Base-by-base conservation (phyloP, 1,284 basidiomycete species). In the Kwoniella shivajii region DNA sequence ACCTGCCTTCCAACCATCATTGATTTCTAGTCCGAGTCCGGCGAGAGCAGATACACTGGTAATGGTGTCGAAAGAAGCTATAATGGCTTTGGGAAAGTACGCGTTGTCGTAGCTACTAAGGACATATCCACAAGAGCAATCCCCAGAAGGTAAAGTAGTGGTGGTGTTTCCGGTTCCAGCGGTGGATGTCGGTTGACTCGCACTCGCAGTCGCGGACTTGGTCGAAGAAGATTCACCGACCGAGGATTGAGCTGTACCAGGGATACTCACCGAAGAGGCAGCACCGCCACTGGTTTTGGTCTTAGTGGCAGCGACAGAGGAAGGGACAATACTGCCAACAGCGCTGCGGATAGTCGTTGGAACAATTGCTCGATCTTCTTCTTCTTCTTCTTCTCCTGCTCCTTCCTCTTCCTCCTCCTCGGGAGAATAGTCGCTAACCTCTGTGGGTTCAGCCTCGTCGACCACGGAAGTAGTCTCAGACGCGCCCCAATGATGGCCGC, bases 71-170 rank as follows among this genome's bases (percentile, higher is more conserved):
- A 60, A 56, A 5, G 41, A 36, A 22, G 51, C 31, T 36, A 53
- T 22, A 9, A 41, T 41, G 5, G 45, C 26, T 37, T 47, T 51
- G 27, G 62, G 62, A 47, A 53, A 64, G 41, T 59, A 64, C 20
- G 56, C 56, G 46, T 60, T 46, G 42, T 50, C 30, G 43, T 58
- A 52, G 10, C 37, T 26, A 11, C 44, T 37, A 41, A 64, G 33
- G 44, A 56, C 26, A 38, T 64, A 61, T 6, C 59, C 59, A 45
- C 62, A 64, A 16, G 39, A 36, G 49, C 61, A 63, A 34, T 59
- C 50, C 0, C 26, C 48, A 2, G 36, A 27, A 7, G 42, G 16
- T 27, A 14, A 14, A 31, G 38, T 43, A 29, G 16, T 26, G 14
- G 24, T 38, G 39, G 26, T 29, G 13, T 1, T 24, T 26, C 26